These are phyloP conservation scores for Lecanicillium sp. DNA, from an alignment of 2,329 filamentous ascomycete species.

Conservation along the genomic window DNA sequence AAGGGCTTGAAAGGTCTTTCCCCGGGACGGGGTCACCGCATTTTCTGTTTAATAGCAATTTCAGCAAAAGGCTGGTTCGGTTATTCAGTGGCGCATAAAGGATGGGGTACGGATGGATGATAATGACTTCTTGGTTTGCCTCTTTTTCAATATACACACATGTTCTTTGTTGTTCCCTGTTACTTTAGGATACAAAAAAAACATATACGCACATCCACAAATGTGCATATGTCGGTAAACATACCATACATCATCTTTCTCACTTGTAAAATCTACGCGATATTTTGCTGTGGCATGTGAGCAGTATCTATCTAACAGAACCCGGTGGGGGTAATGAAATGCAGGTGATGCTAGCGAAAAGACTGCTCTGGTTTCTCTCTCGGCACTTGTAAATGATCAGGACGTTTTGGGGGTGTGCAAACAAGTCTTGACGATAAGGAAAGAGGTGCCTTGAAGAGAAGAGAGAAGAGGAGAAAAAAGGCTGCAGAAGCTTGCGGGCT, in stretches of 20 bases:
- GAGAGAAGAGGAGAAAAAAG: constrained; percentile 26
- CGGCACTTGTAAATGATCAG: constrained; percentile 89
- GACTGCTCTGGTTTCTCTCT: constrained; percentile 71
- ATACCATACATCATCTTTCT: too few species aligned
- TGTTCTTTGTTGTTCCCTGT: background rate
- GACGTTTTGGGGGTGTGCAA: constrained; percentile 61
- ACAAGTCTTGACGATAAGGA: constrained; percentile 93
- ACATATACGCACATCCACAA: too few species aligned
- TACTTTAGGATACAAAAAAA: too few species aligned
- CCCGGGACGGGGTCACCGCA: background rate
- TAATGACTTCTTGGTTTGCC: background rate
- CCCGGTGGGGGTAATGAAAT: constrained; percentile 54
- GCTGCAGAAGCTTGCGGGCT: constrained; percentile 22
- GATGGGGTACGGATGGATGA: background rate
- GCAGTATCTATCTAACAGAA: constrained; percentile 97
- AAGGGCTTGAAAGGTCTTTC: background rate
- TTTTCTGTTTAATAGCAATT: constrained; percentile 1
- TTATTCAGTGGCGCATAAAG: background rate
- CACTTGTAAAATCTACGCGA: too few species aligned
- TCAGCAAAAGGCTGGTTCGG: too few species aligned
- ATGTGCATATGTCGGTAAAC: too few species aligned
- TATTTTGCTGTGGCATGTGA: constrained; percentile 51
- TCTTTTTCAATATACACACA: background rate
- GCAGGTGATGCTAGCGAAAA: constrained; percentile 98
- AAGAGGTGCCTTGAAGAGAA: constrained; percentile 60